phyloP scores from a whole-genome alignment of 768 basidiomycete genomes.

The Boletus rubroflammeus region DNA sequence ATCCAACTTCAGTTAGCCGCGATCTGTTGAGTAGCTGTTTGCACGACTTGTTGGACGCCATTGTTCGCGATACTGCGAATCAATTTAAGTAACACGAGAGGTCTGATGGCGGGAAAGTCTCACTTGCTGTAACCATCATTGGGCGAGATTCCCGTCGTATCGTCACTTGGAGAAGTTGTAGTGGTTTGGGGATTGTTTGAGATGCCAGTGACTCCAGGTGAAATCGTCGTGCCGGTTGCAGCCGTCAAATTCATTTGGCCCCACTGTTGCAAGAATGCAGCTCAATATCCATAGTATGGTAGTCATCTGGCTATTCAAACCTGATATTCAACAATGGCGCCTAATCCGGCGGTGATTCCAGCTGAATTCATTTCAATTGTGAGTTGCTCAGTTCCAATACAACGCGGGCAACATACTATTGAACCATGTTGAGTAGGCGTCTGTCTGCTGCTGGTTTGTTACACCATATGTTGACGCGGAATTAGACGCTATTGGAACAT shows the following conservation, averaged over 20 bases:
- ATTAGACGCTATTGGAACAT: constrained; percentile 12
- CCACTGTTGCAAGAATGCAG: constrained; percentile 40
- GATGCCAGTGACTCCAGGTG: constrained; percentile 26
- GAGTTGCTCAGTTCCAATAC: not conserved
- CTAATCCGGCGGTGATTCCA: constrained; percentile 37
- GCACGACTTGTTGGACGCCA: constrained; percentile 30
- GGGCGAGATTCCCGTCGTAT: constrained; percentile 50
- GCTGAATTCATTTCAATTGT: constrained; percentile 26
- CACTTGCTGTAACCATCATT: constrained; percentile 59
- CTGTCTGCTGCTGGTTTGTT: constrained; percentile 48
- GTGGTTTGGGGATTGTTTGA: constrained; percentile 33
- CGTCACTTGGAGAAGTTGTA: constrained; percentile 25
- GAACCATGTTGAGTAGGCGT: constrained; percentile 55
- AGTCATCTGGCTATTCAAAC: constrained; percentile 10
- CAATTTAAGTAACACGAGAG: constrained; percentile 1
- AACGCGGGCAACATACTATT: constrained; percentile 33
- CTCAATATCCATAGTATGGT: constrained; percentile 7
- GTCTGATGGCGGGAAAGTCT: constrained; percentile 7
- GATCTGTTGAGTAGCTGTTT: constrained; percentile 35
- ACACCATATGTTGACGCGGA: constrained; percentile 43
- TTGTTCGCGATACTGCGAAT: constrained; percentile 28
- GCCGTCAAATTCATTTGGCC: constrained; percentile 49
- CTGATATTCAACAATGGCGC: constrained; percentile 30
- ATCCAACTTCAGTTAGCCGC: constrained; percentile 22
- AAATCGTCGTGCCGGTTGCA: constrained; percentile 44